These are phyloP conservation scores for Viola pubescens DNA, from an alignment of 441 rosid species.

Conservation along the genomic window DNA sequence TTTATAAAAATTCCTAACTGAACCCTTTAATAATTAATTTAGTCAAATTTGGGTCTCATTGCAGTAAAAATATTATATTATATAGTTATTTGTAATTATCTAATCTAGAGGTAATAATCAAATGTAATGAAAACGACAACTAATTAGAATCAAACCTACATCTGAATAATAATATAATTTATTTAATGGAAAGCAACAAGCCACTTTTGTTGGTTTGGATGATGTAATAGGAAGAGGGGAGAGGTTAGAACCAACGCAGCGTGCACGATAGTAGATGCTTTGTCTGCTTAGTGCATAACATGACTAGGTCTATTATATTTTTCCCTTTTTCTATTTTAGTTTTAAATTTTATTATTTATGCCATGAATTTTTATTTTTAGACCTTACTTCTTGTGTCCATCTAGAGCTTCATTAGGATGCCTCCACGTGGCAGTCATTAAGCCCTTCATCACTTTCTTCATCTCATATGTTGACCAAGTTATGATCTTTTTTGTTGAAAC, in stretches of 20 bases:
- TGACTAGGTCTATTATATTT: slow-evolving; percentile 14
- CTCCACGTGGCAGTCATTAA: slow-evolving; percentile 41
- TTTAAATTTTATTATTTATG: not conserved
- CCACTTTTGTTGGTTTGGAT: slow-evolving; percentile 5
- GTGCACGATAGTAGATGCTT: slow-evolving; percentile 17
- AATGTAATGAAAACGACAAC: not conserved
- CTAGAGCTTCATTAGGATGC: slow-evolving; percentile 16
- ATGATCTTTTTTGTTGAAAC: no score
- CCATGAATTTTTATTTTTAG: not conserved
- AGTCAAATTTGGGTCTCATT: no score
- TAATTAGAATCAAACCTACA: not conserved
- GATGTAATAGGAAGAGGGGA: slow-evolving; percentile 6
- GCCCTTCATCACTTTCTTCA: slow-evolving; percentile 5
- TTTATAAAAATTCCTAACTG: no score
- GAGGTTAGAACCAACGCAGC: slow-evolving; percentile 20
- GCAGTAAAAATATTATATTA: no score
- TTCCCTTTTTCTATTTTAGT: not conserved
- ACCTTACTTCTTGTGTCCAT: slow-evolving; percentile 25
- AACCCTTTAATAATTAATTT: no score
- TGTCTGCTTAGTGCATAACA: slow-evolving; percentile 2
- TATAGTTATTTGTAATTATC: no score
- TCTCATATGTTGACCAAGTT: slow-evolving; percentile 26
- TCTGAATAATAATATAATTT: not conserved
- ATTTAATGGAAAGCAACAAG: slow-evolving; percentile 1
- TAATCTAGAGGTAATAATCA: not conserved